These are phyloP conservation scores for Pisolithus tinctorius DNA, from an alignment of 768 basidiomycete species.

Conservation along the genomic window DNA sequence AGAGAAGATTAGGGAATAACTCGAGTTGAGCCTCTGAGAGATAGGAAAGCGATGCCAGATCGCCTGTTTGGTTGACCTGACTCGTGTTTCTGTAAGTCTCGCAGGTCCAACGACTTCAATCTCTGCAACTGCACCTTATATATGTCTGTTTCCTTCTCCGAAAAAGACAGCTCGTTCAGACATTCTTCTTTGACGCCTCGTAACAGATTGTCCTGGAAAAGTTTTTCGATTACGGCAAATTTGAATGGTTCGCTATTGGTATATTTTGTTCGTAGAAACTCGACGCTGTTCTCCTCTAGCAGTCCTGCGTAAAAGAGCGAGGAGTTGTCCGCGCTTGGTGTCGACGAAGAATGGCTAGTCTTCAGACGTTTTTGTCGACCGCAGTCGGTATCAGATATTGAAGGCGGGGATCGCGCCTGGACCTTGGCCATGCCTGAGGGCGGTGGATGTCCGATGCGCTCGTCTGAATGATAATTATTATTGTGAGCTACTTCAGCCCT, in stretches of 20 bases:
- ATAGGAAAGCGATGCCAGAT: constrained; percentile 88
- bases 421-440: constrained; percentile 36
- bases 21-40: constrained; percentile 72
- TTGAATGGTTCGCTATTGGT: constrained; percentile 63
- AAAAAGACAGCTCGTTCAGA: constrained; percentile 68
- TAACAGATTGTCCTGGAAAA: constrained; percentile 82
- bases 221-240: constrained; percentile 70
- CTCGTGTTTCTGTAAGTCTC: neutral
- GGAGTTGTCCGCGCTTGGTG: constrained; percentile 9
- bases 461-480: too few species aligned
- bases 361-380: constrained; percentile 30
- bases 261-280: constrained; percentile 55
- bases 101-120: neutral
- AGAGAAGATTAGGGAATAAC: constrained; percentile 71
- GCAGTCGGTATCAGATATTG: constrained; percentile 18
- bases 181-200: constrained; percentile 81
- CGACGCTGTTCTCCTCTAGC: constrained; percentile 51
- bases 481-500: too few species aligned
- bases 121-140: constrained; percentile 65
- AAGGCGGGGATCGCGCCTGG: constrained; percentile 41
- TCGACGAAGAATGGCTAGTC: constrained; percentile 26
- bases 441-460: constrained; percentile 38
- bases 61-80: constrained; percentile 95
- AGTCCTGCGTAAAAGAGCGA: constrained; percentile 35
- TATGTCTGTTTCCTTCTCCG: constrained; percentile 96